Evolutionary conservation across 2,329 filamentous ascomycete species (phyloP).

Genomic region (Fusarium udum): DNA sequence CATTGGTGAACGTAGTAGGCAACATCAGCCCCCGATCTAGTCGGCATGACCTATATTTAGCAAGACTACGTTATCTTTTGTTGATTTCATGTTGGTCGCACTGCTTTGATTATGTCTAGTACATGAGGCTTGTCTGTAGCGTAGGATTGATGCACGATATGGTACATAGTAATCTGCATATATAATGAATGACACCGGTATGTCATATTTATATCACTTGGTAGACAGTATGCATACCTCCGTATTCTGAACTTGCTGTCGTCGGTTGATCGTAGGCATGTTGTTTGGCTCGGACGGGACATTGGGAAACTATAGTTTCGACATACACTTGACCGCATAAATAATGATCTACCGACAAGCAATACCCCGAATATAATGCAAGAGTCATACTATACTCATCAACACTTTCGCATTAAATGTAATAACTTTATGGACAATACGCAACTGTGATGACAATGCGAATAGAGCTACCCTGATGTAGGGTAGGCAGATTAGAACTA

Average conservation of each 20-base stretch:
- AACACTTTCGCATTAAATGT: not conserved
- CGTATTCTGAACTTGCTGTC: not conserved
- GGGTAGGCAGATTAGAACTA: not conserved
- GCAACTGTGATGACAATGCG: not conserved
- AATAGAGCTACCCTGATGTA: not conserved
- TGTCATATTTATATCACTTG: not conserved
- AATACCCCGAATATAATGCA: too few relatives aligned
- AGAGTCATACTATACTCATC: too few relatives aligned
- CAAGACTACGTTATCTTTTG: not conserved
- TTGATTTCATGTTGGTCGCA: conserved; percentile 10
- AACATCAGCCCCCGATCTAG: not conserved
- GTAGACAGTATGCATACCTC: not conserved
- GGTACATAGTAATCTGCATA: not conserved
- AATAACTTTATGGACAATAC: not conserved
- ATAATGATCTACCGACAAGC: too few relatives aligned
- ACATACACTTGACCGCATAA: too few relatives aligned
- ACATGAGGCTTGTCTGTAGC: conserved; percentile 2
- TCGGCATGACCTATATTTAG: conserved; percentile 25
- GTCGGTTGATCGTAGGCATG: not conserved
- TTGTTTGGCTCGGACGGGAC: too few relatives aligned
- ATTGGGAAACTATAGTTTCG: not conserved
- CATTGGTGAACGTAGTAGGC: conserved; percentile 3
- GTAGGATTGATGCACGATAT: not conserved
- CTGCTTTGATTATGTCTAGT: conserved; percentile 1
- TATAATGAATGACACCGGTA: not conserved